Conservation (phyloP, 371 early-diverging fungal species). For the Syncephalastrum sp. region DNA sequence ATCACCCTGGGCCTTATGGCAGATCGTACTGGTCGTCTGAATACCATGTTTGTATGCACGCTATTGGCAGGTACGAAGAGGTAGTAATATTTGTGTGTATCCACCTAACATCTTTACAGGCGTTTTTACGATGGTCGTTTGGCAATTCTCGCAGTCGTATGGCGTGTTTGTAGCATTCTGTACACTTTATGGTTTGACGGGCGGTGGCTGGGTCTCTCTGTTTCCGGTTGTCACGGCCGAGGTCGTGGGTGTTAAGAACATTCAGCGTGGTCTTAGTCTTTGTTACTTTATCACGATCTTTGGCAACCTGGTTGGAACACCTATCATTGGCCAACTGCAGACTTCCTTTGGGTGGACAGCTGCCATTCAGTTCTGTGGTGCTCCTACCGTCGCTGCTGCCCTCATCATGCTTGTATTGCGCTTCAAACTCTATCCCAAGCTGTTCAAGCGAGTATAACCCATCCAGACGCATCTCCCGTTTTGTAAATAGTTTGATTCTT, state of each 20-base stretch:
- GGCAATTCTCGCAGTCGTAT: conserved; percentile 56
- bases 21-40: conserved; percentile 5
- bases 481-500: too few species aligned
- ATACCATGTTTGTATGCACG: conserved; percentile 10
- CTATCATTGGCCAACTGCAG: conserved; percentile 43
- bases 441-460: too few species aligned
- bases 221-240: conserved; percentile 50
- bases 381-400: conserved; percentile 32
- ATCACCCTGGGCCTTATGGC: conserved; percentile 28
- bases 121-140: conserved; percentile 55
- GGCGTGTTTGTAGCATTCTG: conserved; percentile 49
- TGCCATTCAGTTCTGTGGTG: conserved; percentile 53
- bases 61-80: conserved; percentile 15
- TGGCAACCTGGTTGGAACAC: conserved; percentile 47
- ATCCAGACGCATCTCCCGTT: too few species aligned
- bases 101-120: conserved; percentile 6
- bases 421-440: background rate
- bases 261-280: conserved; percentile 42
- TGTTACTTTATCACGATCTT: conserved; percentile 38
- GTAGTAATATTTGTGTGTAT: background rate
- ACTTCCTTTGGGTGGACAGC: conserved; percentile 41
- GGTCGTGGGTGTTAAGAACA: conserved; percentile 40
- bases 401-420: conserved; percentile 18
- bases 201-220: conserved; percentile 46
- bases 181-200: conserved; percentile 45